phyloP scores from a whole-genome alignment of 495 filamentous ascomycete species.

The Aspergillus conjunctus region DNA sequence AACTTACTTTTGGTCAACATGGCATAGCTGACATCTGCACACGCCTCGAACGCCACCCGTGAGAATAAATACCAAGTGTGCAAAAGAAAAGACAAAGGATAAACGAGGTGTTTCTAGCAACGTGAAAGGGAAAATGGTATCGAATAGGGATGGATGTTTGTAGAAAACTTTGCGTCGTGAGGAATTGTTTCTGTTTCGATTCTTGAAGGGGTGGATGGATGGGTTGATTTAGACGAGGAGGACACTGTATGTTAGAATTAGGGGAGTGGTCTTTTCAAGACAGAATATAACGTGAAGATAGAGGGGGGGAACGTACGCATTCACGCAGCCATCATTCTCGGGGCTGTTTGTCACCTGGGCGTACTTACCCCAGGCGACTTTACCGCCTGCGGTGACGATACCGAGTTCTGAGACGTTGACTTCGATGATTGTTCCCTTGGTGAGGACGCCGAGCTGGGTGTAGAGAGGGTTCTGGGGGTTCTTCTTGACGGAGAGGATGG shows the following conservation, averaged over 20 bases:
- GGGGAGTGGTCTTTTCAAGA: not conserved
- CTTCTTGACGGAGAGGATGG: slow-evolving; percentile 95
- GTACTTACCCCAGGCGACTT: slow-evolving; percentile 89
- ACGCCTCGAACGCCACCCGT: slow-evolving; percentile 21
- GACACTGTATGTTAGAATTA: slow-evolving; percentile 6
- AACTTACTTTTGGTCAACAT: slow-evolving; percentile 17
- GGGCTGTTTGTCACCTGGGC: slow-evolving; percentile 72
- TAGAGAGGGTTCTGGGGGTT: slow-evolving; percentile 95
- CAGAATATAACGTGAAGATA: not conserved
- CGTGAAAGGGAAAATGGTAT: slow-evolving; percentile 21
- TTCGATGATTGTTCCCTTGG: slow-evolving; percentile 92
- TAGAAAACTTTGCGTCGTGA: slow-evolving; percentile 4
- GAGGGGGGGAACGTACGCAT: slow-evolving; percentile 51
- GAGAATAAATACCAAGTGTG: slow-evolving; percentile 5
- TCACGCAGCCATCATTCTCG: slow-evolving; percentile 79
- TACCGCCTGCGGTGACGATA: slow-evolving; percentile 87
- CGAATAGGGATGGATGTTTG: not conserved
- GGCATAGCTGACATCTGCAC: slow-evolving; percentile 7
- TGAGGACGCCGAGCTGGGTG: slow-evolving; percentile 91
- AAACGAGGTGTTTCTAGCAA: slow-evolving; percentile 10
- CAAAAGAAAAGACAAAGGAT: not conserved
- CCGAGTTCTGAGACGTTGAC: slow-evolving; percentile 95
- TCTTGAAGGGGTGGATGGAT: not conserved
- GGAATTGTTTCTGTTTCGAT: not conserved
- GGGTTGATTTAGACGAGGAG: slow-evolving; percentile 21